Conservation (phyloP, 805 yeast species). For the Helenozyma baotianmanensis region DNA sequence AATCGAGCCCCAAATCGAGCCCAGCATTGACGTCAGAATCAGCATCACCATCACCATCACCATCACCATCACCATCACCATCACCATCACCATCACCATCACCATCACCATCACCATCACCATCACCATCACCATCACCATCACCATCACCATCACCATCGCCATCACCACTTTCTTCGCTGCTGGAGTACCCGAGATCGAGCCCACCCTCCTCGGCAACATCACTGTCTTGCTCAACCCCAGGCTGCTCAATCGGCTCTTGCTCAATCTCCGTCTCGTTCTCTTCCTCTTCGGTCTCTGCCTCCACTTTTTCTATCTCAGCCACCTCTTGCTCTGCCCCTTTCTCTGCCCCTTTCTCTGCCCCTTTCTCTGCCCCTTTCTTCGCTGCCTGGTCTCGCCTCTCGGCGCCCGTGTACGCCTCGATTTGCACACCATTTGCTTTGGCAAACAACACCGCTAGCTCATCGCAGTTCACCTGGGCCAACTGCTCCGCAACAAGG, state of each 20-base stretch:
- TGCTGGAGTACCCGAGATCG: constrained; percentile 21
- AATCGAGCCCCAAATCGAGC: constrained; percentile 13
- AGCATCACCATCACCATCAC: constrained; percentile 3
- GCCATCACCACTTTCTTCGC: constrained; percentile 18
- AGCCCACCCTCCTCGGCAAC: constrained; percentile 6
- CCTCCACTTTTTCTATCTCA: neutral
- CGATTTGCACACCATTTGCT: constrained; percentile 16
- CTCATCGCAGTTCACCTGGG: constrained; percentile 25
- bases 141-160: constrained; percentile 13
- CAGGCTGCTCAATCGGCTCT: neutral
- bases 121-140: neutral
- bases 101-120: too few relatives aligned
- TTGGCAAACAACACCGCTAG: constrained; percentile 26
- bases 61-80: constrained; percentile 4
- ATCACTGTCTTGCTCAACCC: neutral
- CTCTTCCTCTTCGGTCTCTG: neutral
- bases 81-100: neutral
- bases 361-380: neutral
- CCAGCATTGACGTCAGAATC: constrained; percentile 7
- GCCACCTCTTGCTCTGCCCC: constrained; percentile 2
- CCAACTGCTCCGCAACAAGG: constrained; percentile 14
- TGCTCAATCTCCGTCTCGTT: neutral
- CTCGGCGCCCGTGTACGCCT: neutral
- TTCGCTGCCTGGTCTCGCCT: neutral
- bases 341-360: neutral